These are phyloP conservation scores for Fusarium compactum DNA, from an alignment of 2,329 filamentous ascomycete genomes.

Conservation along the genomic window DNA sequence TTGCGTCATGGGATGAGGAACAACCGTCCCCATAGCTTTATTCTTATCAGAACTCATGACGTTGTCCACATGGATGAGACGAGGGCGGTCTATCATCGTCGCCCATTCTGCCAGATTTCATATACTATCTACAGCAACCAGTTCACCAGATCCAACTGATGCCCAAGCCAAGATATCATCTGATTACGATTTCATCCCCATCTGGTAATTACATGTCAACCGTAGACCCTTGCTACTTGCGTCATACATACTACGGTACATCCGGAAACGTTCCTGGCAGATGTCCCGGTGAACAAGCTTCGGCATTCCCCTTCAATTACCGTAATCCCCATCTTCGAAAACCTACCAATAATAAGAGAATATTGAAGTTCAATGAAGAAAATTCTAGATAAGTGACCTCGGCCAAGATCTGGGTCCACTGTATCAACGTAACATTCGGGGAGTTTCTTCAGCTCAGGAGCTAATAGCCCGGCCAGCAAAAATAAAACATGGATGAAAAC, in stretches of 20 bases:
- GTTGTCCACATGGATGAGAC: neutral
- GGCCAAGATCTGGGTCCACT: neutral
- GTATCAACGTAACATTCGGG: neutral
- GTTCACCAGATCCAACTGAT: too few relatives aligned
- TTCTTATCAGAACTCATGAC: neutral
- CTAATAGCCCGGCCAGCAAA: neutral
- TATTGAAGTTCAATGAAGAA: neutral
- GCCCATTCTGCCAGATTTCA: neutral
- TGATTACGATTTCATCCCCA: neutral
- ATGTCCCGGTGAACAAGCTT: neutral
- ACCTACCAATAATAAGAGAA: neutral
- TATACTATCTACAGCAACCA: too few relatives aligned
- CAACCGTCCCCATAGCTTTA: neutral
- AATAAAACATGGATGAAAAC: too few relatives aligned
- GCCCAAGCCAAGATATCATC: rapidly evolving
- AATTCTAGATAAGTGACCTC: neutral
- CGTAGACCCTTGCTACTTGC: neutral
- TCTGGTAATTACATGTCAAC: neutral
- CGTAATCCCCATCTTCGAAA: neutral
- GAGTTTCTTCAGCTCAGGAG: neutral
- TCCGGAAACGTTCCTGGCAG: too few relatives aligned
- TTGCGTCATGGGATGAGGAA: neutral
- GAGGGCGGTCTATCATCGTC: neutral
- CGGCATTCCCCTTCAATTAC: neutral
- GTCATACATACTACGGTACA: neutral